A percentile compares a stretch with the other conserved stretches of the same genome.
These are phyloP conservation scores for Monosporascus sp. DNA, from an alignment of 2,329 filamentous ascomycete species.

Conservation along the genomic window DNA sequence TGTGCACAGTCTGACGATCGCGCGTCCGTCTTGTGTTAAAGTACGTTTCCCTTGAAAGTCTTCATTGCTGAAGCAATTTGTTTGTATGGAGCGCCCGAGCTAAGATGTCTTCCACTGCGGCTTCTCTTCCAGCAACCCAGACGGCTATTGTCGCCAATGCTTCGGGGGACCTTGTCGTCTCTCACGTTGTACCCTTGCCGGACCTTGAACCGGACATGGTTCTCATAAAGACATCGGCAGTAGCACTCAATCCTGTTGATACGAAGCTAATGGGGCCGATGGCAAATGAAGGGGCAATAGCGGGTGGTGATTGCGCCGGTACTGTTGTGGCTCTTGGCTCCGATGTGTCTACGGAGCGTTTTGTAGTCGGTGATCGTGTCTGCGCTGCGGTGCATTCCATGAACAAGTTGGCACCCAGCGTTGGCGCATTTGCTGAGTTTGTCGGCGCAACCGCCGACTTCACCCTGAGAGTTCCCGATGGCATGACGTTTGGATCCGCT, in stretches of 20 bases:
- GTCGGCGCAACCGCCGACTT: neutral
- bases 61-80: too few species aligned
- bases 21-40: too few species aligned
- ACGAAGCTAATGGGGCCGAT: slow-evolving; percentile 8
- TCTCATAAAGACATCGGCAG: slow-evolving; percentile 6
- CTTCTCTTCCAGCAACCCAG: too few species aligned
- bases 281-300: slow-evolving; percentile 5
- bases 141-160: neutral
- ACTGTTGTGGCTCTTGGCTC: slow-evolving; percentile 13
- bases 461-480: neutral
- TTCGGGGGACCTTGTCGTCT: neutral
- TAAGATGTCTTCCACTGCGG: too few species aligned
- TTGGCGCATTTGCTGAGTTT: slow-evolving; percentile 5
- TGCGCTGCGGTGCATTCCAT: slow-evolving; percentile 2
- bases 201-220: slow-evolving; percentile 4
- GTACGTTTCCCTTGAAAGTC: too few species aligned
- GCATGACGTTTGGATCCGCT: slow-evolving; percentile 3
- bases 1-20: too few species aligned
- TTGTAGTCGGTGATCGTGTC: slow-evolving; percentile 15
- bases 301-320: slow-evolving; percentile 18
- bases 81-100: too few species aligned
- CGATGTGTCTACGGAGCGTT: slow-evolving; percentile 1
- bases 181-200: neutral
- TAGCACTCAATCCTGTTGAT: slow-evolving; percentile 13
- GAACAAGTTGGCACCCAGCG: neutral